phyloP scores from a whole-genome alignment of 164 flowering plant genomes.

The Kingdonia uniflora region DNA sequence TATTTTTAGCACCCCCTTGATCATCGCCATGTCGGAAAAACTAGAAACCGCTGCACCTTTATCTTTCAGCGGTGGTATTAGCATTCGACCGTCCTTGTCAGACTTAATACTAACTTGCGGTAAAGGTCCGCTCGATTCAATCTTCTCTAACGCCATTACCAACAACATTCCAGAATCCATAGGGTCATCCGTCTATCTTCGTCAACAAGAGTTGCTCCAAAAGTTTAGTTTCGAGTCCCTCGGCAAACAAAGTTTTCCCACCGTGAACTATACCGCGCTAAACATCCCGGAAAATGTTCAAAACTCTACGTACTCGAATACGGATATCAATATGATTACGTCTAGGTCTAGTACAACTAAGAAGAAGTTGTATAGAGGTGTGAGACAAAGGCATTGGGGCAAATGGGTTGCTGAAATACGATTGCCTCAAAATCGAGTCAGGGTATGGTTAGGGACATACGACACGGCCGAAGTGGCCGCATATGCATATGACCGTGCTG shows the following conservation, averaged over 20 bases:
- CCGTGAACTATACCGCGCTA: background rate
- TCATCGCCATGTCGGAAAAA: slow-evolving; percentile 16
- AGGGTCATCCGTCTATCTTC: slow-evolving; percentile 72
- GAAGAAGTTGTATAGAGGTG: slow-evolving; percentile 90
- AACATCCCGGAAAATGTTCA: background rate
- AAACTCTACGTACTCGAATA: slow-evolving; percentile 6
- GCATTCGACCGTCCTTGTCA: slow-evolving; percentile 40
- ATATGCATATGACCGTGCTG: slow-evolving; percentile 87
- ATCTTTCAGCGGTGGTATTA: slow-evolving; percentile 7
- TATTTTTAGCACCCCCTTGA: too few species aligned
- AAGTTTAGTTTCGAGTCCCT: slow-evolving; percentile 31
- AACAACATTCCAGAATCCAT: slow-evolving; percentile 28
- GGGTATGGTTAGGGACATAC: slow-evolving; percentile 96
- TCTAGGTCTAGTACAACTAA: slow-evolving; percentile 6
- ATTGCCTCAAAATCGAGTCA: slow-evolving; percentile 78
- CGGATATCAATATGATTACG: too few species aligned
- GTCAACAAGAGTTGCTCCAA: slow-evolving; percentile 57
- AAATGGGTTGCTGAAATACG: slow-evolving; percentile 99
- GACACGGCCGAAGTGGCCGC: slow-evolving; percentile 89
- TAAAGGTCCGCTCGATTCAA: slow-evolving; percentile 52
- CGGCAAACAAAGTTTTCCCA: slow-evolving; percentile 7
- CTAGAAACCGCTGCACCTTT: slow-evolving; percentile 17
- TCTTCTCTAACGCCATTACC: slow-evolving; percentile 26
- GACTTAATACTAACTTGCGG: slow-evolving; percentile 45
- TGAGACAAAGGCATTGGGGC: slow-evolving; percentile 98